phyloP scores from a whole-genome alignment of 2,329 filamentous ascomycete species.

The Scedosporium aurantiacum region DNA sequence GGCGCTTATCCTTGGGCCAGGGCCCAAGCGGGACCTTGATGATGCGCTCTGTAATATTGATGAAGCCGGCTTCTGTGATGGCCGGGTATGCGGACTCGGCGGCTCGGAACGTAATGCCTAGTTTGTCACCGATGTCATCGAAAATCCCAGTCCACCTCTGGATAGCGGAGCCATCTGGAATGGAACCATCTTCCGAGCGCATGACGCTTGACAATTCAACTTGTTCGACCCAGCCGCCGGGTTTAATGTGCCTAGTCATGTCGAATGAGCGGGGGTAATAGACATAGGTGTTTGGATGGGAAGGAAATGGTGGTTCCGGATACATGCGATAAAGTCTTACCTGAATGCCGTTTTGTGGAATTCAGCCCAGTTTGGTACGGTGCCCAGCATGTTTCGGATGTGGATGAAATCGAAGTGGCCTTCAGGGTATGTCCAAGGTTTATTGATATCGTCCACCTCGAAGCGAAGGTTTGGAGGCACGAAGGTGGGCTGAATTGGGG shows the following conservation, averaged over 20 bases:
- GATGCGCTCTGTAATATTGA: conserved; percentile 4
- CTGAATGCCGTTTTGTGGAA: conserved; percentile 24
- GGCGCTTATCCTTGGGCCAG: conserved; percentile 23
- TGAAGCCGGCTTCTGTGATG: conserved; percentile 12
- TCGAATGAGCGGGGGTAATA: no score
- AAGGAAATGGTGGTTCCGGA: neutral
- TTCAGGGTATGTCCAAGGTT: conserved; percentile 31
- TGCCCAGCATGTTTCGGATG: conserved; percentile 13
- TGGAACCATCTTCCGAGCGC: conserved; percentile 16
- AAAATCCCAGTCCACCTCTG: conserved; percentile 13
- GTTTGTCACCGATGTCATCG: conserved; percentile 12
- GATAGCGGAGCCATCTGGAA: conserved; percentile 11
- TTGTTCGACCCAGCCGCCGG: conserved; percentile 21
- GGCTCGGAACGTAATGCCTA: conserved; percentile 14
- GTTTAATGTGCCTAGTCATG: conserved; percentile 17
- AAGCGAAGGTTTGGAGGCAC: conserved; percentile 53
- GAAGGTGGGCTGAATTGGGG: conserved; percentile 46
- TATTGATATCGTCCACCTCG: conserved; percentile 53
- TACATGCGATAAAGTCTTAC: conserved; percentile 10
- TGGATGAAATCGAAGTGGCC: conserved; percentile 23
- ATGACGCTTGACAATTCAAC: conserved; percentile 9
- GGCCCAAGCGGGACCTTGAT: conserved; percentile 26
- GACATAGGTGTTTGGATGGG: neutral
- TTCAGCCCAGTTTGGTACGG: conserved; percentile 20
- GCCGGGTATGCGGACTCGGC: conserved; percentile 8